Evolutionary conservation across 805 yeast genomes (phyloP).

Genomic region (Saccharomyces cerevisiae): DNA sequence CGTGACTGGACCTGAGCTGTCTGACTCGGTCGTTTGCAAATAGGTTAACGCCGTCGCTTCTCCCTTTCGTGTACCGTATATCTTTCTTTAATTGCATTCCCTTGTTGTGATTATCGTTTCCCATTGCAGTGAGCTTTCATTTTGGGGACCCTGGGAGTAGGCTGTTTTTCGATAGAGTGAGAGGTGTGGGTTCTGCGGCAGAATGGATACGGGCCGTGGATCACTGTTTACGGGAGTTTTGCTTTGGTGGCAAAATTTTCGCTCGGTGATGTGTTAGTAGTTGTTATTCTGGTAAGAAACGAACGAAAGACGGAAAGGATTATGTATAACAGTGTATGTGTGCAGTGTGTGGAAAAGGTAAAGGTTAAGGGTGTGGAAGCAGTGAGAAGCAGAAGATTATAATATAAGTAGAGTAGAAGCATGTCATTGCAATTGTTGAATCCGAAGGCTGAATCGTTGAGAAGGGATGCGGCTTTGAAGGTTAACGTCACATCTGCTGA

Average conservation of each 20-base stretch:
- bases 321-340: background rate
- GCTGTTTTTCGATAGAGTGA: background rate
- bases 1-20: background rate
- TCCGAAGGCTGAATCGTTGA: constrained; percentile 95
- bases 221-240: background rate
- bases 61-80: background rate
- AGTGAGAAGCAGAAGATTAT: background rate
- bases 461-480: constrained; percentile 90
- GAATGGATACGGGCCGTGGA: background rate
- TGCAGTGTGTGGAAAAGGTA: background rate
- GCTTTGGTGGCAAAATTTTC: background rate
- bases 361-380: background rate
- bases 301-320: background rate
- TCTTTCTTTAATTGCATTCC: background rate
- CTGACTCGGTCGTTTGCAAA: background rate
- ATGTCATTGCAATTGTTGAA: constrained; percentile 78
- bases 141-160: background rate
- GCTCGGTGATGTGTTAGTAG: background rate
- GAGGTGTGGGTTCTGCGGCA: background rate
- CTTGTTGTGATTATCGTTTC: background rate
- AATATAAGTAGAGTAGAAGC: background rate
- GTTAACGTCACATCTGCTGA: constrained; percentile 95
- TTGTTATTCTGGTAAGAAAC: background rate
- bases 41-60: background rate
- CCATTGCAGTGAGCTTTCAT: background rate